Evolutionary conservation across 805 yeast genomes (phyloP), one percentile per base, ranked within the genome.

Genomic region (Hanseniaspora meyeri): DNA sequence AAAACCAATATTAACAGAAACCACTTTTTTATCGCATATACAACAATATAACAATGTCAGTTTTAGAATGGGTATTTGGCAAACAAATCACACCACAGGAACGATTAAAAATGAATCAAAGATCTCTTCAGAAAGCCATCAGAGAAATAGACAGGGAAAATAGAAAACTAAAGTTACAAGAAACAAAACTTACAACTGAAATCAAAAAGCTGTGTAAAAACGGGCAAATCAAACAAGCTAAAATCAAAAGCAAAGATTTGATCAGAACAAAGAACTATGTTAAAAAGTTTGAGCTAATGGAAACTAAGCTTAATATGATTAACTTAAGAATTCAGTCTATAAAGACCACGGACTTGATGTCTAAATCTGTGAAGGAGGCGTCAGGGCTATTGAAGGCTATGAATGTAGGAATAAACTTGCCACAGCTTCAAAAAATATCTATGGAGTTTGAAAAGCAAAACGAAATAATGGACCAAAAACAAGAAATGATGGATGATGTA

Each of bases 401-500:
- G 95, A 93, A 93, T 68, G 74, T 83, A 64, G 80, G 81, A 57
- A 85, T 93, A 95, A 93, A 95, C 65, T 71, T 93, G 60, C 96
- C 96, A 1, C 95, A 87, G 62, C 72, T 93, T 59, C 84, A 87
- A 57, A 78, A 84, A 59, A 93, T 93, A 20, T 88, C 97, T 2
- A 90, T 87, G 85, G 97, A 93, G 64, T 93, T 93, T 69, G 95
- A 93, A 65, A 82, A 80, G 64, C 95, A 91, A 65, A 87, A 86
- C 69, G 98, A 95, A 66, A 73, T 95, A 63, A 93, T 93, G 97
- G 97, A 91, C 69, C 98, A 93, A 72, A 83, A 95, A 65, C 97
- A 95, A 69, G 99, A 95, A 68, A 87, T 95, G 80, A 93, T 93
- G 85, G 98, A 93, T 67, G 98, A 93, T 67, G 95, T 96, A 19